Percentiles rank a stretch among this genome's conserved stretches.
phyloP scores from a whole-genome alignment of 2,329 filamentous ascomycete species.

The Exophiala spinifera region DNA sequence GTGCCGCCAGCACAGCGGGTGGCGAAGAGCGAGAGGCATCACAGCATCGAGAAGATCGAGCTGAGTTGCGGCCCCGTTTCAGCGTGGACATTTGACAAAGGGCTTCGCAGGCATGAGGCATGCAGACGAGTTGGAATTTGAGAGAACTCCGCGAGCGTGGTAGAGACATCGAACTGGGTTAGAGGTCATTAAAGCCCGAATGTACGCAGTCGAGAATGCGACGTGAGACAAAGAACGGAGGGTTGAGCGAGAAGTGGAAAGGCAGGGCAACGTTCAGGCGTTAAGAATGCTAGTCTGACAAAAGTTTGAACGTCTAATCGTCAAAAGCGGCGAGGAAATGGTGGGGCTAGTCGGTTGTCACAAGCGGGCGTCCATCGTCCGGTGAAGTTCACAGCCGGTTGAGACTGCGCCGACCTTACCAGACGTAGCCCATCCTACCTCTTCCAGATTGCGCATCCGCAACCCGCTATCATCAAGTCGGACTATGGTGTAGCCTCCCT shows the following conservation, averaged over 20 bases:
- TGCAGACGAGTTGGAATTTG: background rate
- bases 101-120: background rate
- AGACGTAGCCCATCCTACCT: no score
- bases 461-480: no score
- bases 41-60: background rate
- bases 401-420: no score
- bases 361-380: no score
- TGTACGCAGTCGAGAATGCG: background rate
- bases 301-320: background rate
- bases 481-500: no score
- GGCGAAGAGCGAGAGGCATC: background rate
- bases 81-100: background rate
- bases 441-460: no score
- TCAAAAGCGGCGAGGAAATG: conserved; percentile 3
- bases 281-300: background rate
- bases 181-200: background rate
- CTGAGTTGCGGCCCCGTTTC: background rate
- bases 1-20: background rate
- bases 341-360: background rate
- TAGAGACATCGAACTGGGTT: background rate
- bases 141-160: background rate
- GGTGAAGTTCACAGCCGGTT: no score
- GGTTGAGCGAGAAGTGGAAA: background rate
- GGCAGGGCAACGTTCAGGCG: background rate
- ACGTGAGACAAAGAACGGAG: background rate